Base-by-base conservation (phyloP, 2,329 filamentous ascomycete species). In the Stromatinia cepivora region DNA sequence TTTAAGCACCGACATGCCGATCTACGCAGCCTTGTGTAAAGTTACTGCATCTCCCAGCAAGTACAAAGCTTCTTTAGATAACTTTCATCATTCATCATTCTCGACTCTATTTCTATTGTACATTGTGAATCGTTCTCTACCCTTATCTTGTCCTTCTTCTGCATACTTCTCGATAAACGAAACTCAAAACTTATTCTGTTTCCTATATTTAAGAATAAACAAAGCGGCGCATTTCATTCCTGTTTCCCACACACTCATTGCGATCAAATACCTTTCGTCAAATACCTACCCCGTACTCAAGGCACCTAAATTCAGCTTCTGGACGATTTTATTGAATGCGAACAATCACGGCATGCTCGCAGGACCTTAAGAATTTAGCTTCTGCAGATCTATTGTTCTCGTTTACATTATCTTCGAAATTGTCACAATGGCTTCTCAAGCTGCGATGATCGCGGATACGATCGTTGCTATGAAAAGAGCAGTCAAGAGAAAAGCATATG, bases 401-500 rank as follows among this genome's bases (percentile, higher is more conserved):
- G 2, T 64, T 39, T 56, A 54, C 42, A 28, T 56, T 25, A 28
- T 45, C 25, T 25, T 64, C 6, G 17, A 48, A 53, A 46, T 39
- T 46, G 56, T 66, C 76, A 78, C 70, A 66, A 86, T 86, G 84
- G 81, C 85, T 64, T 81, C 82, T 57, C 87, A 90, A 76, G 87
- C 90, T 75, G 81, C 87, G 54, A 81, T 89, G 70, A 87, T 90
- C 76, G 84, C 86, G 71, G 88, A 91, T 76, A 90, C 89, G 28
- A 88, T 91, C 77, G 83, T 84, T 73, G 87, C 84, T 66, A 89
- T 91, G 85, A 90, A 89, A 76, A 88, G 88, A 79, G 87, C 88
- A 8, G 81, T 90, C 71, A 90, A 89, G 77, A 81, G 88, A 72
- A 88, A 86, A 79, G 82, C 85, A 73, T 88, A 88, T 70, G 88